phyloP scores from a whole-genome alignment of 75 land plant species.

The Pinus taeda region DNA sequence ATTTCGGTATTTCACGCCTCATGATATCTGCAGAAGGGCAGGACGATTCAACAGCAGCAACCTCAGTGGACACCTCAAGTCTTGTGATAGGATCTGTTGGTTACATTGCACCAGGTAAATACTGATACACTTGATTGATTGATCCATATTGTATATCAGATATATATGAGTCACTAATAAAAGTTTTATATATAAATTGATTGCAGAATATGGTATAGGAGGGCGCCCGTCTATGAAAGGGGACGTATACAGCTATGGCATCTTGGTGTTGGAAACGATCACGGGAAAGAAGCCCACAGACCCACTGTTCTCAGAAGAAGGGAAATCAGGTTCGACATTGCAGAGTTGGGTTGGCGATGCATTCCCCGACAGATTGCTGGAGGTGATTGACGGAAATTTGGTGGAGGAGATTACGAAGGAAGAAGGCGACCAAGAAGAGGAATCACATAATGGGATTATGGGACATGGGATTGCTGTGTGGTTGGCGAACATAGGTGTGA shows the following conservation, averaged over 20 bases:
- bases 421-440: background rate
- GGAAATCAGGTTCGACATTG: background rate
- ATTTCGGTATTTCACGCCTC: background rate
- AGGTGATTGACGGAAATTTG: background rate
- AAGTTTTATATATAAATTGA: background rate
- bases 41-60: too few relatives aligned
- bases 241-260: slow-evolving; percentile 66
- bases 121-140: background rate
- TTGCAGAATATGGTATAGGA: slow-evolving; percentile 24
- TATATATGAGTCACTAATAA: background rate
- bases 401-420: slow-evolving; percentile 8
- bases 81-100: background rate
- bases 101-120: background rate
- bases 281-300: slow-evolving; percentile 53
- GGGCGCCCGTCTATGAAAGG: slow-evolving; percentile 14
- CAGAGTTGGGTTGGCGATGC: background rate
- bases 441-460: slow-evolving; percentile 23
- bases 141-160: background rate
- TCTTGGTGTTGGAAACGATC: slow-evolving; percentile 42
- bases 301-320: slow-evolving; percentile 12
- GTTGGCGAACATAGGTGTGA: slow-evolving; percentile 28
- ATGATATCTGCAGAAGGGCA: background rate
- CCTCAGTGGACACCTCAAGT: background rate
- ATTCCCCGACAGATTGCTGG: background rate
- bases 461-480: slow-evolving; percentile 31